These are phyloP conservation scores for Asterophora lycoperdoides DNA, from an alignment of 768 basidiomycete species.

Conservation along the genomic window DNA sequence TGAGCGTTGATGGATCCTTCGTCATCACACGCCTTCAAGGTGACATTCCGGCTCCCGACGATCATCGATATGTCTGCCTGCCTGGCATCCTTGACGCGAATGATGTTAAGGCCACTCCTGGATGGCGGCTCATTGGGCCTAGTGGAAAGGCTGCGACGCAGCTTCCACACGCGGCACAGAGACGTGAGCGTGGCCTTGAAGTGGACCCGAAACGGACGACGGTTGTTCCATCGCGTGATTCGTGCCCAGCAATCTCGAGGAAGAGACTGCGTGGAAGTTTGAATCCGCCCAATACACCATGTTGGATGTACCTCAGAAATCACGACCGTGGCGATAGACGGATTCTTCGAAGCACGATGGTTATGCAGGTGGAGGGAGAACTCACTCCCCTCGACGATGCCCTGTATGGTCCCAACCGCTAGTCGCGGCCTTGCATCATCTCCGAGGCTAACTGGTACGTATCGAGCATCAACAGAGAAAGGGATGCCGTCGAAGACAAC, in stretches of 20 bases:
- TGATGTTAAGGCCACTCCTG: slow-evolving; percentile 39
- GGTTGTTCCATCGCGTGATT: slow-evolving; percentile 48
- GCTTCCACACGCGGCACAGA: slow-evolving; percentile 40
- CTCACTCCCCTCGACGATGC: slow-evolving; percentile 59
- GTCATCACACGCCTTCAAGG: slow-evolving; percentile 43
- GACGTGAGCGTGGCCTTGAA: slow-evolving; percentile 45
- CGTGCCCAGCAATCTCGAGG: slow-evolving; percentile 50
- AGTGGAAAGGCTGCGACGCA: slow-evolving; percentile 35
- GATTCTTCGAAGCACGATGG: slow-evolving; percentile 53
- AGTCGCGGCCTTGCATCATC: slow-evolving; percentile 40
- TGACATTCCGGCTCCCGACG: slow-evolving; percentile 34
- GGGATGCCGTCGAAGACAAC: slow-evolving; percentile 54
- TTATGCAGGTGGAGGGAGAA: slow-evolving; percentile 62
- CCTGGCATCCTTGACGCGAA: slow-evolving; percentile 39
- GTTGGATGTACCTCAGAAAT: slow-evolving; percentile 54
- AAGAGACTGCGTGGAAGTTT: slow-evolving; percentile 26
- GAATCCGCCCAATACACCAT: slow-evolving; percentile 50
- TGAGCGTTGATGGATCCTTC: slow-evolving; percentile 33
- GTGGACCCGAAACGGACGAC: slow-evolving; percentile 49
- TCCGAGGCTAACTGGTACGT: slow-evolving; percentile 41
- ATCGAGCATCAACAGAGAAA: slow-evolving; percentile 46
- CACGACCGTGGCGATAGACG: slow-evolving; percentile 44
- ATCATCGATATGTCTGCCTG: slow-evolving; percentile 51
- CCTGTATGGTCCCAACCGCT: slow-evolving; percentile 57
- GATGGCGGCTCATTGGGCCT: slow-evolving; percentile 29